Base-by-base conservation (phyloP, 2,329 filamentous ascomycete species). In the Colletotrichum liaoningense region DNA sequence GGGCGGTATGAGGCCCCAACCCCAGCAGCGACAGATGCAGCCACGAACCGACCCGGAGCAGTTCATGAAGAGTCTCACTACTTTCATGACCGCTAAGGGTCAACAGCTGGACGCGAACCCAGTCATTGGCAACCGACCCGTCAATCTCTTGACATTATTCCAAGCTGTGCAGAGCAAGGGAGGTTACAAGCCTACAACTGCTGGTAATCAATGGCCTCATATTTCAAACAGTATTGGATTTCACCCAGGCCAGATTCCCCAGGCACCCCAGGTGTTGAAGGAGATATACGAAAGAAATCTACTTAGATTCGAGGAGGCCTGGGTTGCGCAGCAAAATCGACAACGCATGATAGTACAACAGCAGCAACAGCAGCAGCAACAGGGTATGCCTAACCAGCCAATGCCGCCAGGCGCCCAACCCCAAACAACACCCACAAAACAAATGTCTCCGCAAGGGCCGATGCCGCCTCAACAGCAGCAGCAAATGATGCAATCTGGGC, bases 141-240 rank as follows among this genome's bases (percentile, higher is more conserved):
- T 98, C 49, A 93, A 93, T 77, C 84, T 98, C 14, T 90, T 94
- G 79, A 89, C 92, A 74, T 86, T 98, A 3, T 98, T 97, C 81
- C 90, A 93, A 74, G 86, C 90, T 0, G 94, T 98, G 1, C 82
- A 84, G 58, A 89, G 92, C 76, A 95, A 93, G 77, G 94, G 94
- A 28, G 95, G 95, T 5, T 97, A 93, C 69, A 93, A 93, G 77
- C 90, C 88, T 73, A 91, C 97, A 3, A 92, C 91, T 0, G 88
- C 89, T 28, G 86, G 87, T 28, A 94, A 94, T 75, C 87, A 88
- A 70, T 98, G 97, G 97, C 86, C 87, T 1, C 88, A 91, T 63
- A 87, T 98, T 67, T 92, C 94, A 1, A 89, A 91, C 70, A 84
- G 88, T 35, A 81, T 95, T 62, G 88, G 89, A 5, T 90, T 94